A percentile compares a stretch with the other conserved stretches of the same genome.
phyloP scores from a whole-genome alignment of 2,329 filamentous ascomycete species.

The Microthyrium microscopicum region DNA sequence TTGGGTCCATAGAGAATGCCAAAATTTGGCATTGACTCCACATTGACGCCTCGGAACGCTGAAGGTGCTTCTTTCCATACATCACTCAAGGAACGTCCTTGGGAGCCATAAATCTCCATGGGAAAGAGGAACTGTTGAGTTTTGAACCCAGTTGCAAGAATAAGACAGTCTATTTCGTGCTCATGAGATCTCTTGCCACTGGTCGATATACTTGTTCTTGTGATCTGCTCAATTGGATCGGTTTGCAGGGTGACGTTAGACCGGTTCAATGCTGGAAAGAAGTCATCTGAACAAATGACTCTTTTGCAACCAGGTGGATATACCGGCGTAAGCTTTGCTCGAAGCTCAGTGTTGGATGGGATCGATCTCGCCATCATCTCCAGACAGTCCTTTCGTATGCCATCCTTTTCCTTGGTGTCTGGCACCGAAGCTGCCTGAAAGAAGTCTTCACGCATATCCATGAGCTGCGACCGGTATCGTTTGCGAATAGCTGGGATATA shows the following conservation, averaged over 20 bases:
- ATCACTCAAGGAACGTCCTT: constrained; percentile 26
- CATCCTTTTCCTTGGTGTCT: constrained; percentile 17
- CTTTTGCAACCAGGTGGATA: constrained; percentile 40
- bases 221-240: constrained; percentile 28
- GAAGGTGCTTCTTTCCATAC: constrained; percentile 38
- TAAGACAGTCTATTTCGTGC: constrained; percentile 37
- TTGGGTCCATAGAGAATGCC: constrained; percentile 43
- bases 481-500: constrained; percentile 35
- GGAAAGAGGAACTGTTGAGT: constrained; percentile 43
- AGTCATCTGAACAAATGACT: constrained; percentile 38
- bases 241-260: constrained; percentile 37
- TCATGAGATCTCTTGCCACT: constrained; percentile 23
- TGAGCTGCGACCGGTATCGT: constrained; percentile 32
- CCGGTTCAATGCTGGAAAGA: constrained; percentile 31
- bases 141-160: constrained; percentile 43
- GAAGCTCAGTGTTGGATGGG: constrained; percentile 30
- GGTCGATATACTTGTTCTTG: constrained; percentile 28
- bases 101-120: constrained; percentile 30
- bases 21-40: constrained; percentile 38
- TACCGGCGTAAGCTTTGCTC: constrained; percentile 35
- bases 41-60: constrained; percentile 34
- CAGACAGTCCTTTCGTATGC: constrained; percentile 20
- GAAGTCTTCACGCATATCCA: constrained; percentile 37
- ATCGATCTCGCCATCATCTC: constrained; percentile 26
- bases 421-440: constrained; percentile 28